Evolutionary conservation across 1,139 yeast species (phyloP).

Genomic region (Hemisphaericaspora subhashii): DNA sequence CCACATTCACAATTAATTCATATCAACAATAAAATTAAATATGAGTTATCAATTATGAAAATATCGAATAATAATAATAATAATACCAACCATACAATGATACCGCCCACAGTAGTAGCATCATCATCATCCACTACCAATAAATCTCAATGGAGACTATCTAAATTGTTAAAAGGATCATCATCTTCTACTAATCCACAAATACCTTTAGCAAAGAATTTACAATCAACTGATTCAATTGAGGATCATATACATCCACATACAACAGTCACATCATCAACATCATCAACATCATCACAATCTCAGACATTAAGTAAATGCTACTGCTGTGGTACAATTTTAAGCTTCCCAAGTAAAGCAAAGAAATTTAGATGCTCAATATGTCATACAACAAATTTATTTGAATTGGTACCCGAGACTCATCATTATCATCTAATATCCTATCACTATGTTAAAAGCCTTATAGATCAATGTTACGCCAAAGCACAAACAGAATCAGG

Average conservation of each 20-base stretch:
- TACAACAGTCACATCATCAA: neutral
- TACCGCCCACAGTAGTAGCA: too few species aligned
- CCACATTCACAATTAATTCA: too few species aligned
- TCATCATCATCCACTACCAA: too few species aligned
- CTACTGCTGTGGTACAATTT: conserved; percentile 61
- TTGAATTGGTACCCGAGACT: conserved; percentile 16
- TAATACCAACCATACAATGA: too few species aligned
- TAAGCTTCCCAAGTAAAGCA: conserved; percentile 48
- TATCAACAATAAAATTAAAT: too few species aligned
- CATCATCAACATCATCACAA: conserved; percentile 5
- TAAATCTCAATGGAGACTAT: too few species aligned
- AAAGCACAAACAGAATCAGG: conserved; percentile 15
- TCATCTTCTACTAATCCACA: too few species aligned
- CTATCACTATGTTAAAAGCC: conserved; percentile 23
- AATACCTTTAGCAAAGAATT: too few species aligned
- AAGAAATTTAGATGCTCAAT: conserved; percentile 56
- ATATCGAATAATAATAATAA: too few species aligned
- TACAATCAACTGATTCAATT: neutral
- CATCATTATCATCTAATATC: conserved; percentile 24
- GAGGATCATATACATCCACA: neutral
- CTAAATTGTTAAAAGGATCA: too few species aligned
- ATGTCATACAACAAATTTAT: conserved; percentile 52
- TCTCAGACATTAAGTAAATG: conserved; percentile 27
- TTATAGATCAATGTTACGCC: conserved; percentile 31
- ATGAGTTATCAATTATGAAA: too few species aligned